Base-by-base conservation (phyloP, 129 eudicot species). In the Arctium lappa region DNA sequence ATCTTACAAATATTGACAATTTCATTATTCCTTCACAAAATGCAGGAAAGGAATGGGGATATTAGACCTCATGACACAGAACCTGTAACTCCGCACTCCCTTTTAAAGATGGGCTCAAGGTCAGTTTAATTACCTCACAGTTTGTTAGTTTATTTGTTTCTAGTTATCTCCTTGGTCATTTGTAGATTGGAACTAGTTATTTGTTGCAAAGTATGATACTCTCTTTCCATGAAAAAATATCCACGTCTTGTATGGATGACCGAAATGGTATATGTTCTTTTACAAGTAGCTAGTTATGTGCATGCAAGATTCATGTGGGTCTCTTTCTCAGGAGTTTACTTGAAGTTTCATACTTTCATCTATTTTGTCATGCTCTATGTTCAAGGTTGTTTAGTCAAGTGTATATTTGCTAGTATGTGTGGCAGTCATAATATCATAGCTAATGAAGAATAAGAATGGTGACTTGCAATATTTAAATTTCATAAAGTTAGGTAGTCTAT, bases 1-100 rank as follows among this genome's bases (percentile, higher is more conserved):
- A 73, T 79, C 15, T 60, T 72, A 78, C 48, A 16, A 63, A 16
- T 72, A 73, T 42, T 84, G 69, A 72, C 74, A 79, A 4, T 84
- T 53, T 60, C 39, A 31, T 72, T 53, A 71, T 62, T 72, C 11
- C 83, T 72, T 79, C 36, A 79, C 30, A 42, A 69, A 37, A 86
- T 89, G 88, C 89, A 96, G 99, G 99, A 96, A 82, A 93, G 94
- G 87, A 96, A 88, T 83, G 93, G 89, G 83, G 98, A 96, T 80
- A 82, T 56, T 42, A 96, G 91, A 88, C 76, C 87, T 73, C 87
- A 84, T 79, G 98, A 96, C 66, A 66, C 72, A 71, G 99, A 96
- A 85, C 93, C 95, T 85, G 90, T 91, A 73, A 89, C 97, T 79
- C 98, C 96, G 15, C 89, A 85, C 75, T 86, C 97, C 77, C 85